These are phyloP conservation scores for Phialocephala subalpina DNA, from an alignment of 2,329 filamentous ascomycete species.

Conservation along the genomic window DNA sequence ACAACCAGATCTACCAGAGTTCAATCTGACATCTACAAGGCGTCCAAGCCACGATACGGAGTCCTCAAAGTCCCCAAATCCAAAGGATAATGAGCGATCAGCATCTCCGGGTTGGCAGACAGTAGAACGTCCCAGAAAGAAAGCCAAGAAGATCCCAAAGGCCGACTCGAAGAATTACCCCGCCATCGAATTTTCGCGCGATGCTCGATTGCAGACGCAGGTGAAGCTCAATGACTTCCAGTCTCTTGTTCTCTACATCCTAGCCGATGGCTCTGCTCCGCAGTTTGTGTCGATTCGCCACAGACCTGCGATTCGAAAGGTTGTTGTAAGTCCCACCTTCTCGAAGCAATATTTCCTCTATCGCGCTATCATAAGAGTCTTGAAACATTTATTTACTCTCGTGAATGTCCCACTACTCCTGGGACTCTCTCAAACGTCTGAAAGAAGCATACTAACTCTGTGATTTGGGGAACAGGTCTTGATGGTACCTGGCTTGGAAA, in stretches of 20 bases:
- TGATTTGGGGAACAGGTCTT: too few relatives aligned
- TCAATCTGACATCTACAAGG: constrained; percentile 42
- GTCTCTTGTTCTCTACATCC: constrained; percentile 70
- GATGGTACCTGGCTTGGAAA: constrained; percentile 91
- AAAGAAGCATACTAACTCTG: too few relatives aligned
- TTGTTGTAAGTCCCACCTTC: too few relatives aligned
- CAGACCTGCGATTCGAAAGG: constrained; percentile 73
- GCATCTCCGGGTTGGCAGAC: constrained; percentile 58
- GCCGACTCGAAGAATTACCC: constrained; percentile 65
- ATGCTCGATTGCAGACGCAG: constrained; percentile 66
- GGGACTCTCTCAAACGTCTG: too few relatives aligned
- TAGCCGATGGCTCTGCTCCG: constrained; percentile 69
- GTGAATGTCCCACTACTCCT: too few relatives aligned
- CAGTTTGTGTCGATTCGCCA: constrained; percentile 71
- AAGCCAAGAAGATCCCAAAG: constrained; percentile 67
- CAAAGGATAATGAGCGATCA: constrained; percentile 20
- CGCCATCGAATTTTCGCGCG: constrained; percentile 58
- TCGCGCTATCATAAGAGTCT: too few relatives aligned
- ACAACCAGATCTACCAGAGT: constrained; percentile 43
- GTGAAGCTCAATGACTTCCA: constrained; percentile 70
- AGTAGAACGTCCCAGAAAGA: constrained; percentile 62
- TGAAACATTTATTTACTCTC: too few relatives aligned
- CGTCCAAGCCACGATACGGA: constrained; percentile 29
- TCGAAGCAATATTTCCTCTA: too few relatives aligned
- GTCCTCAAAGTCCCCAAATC: constrained; percentile 4